phyloP scores from a whole-genome alignment of 2,329 filamentous ascomycete species.

The Bretziella fagacearum region DNA sequence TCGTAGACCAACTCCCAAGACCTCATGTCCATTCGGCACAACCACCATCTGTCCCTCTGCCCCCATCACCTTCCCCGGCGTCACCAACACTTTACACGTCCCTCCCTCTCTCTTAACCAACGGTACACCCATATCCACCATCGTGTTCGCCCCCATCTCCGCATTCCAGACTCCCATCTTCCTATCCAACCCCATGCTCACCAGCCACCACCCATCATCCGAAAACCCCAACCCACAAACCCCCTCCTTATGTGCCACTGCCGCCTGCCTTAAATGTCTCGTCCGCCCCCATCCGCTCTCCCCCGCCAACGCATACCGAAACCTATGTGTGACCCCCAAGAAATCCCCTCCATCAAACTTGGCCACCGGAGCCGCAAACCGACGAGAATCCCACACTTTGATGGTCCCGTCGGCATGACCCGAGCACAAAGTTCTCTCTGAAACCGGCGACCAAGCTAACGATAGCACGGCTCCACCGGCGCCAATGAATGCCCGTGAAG shows the following conservation, averaged over 20 bases:
- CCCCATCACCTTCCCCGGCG: slow-evolving; percentile 41
- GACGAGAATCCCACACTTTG: slow-evolving; percentile 58
- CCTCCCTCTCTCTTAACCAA: slow-evolving; percentile 28
- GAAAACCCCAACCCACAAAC: slow-evolving; percentile 81
- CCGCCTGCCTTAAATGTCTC: slow-evolving; percentile 30
- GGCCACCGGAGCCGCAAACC: slow-evolving; percentile 58
- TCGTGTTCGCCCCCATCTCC: slow-evolving; percentile 63
- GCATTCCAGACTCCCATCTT: slow-evolving; percentile 79
- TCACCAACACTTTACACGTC: slow-evolving; percentile 21
- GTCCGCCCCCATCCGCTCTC: slow-evolving; percentile 20
- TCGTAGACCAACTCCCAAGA: slow-evolving; percentile 64
- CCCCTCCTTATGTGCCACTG: slow-evolving; percentile 58
- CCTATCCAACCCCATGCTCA: slow-evolving; percentile 70
- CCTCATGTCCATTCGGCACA: slow-evolving; percentile 67
- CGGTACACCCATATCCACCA: slow-evolving; percentile 57
- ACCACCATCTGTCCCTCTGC: slow-evolving; percentile 50
- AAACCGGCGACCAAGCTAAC: slow-evolving; percentile 64
- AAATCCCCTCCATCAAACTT: slow-evolving; percentile 73
- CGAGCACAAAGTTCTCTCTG: slow-evolving; percentile 65
- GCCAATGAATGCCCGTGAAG: slow-evolving; percentile 51
- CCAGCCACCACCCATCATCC: slow-evolving; percentile 55
- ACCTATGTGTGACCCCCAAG: slow-evolving; percentile 41
- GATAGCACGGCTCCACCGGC: slow-evolving; percentile 52
- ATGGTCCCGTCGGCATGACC: slow-evolving; percentile 73
- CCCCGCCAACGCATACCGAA: slow-evolving; percentile 21